These are phyloP conservation scores for Cercis canadensis DNA, from an alignment of 306 rosid genomes.

Conservation along the genomic window DNA sequence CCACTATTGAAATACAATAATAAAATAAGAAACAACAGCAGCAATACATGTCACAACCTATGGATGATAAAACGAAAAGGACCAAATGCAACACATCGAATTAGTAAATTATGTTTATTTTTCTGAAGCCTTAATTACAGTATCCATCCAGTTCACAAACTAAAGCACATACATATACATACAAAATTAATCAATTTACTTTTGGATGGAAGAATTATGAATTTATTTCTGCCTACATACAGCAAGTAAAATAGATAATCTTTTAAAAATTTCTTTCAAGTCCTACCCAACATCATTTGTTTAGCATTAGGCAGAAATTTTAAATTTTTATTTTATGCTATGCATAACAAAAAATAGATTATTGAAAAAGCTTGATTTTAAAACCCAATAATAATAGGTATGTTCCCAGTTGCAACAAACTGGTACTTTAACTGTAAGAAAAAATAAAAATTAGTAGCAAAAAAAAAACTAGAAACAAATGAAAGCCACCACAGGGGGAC, in stretches of 20 bases:
- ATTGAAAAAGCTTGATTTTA: slow-evolving; percentile 3
- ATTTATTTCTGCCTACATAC: slow-evolving; percentile 14
- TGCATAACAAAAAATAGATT: neutral
- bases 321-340: too few relatives aligned
- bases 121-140: neutral
- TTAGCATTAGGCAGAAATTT: neutral
- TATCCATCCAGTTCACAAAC: slow-evolving; percentile 8
- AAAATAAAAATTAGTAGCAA: too few relatives aligned
- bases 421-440: slow-evolving; percentile 25
- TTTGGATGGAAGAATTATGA: slow-evolving; percentile 3
- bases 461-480: too few relatives aligned
- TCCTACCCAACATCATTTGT: slow-evolving; percentile 5
- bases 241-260: slow-evolving; percentile 18
- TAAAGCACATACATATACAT: slow-evolving; percentile 12
- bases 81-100: slow-evolving; percentile 18
- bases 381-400: slow-evolving; percentile 4
- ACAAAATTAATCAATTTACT: neutral
- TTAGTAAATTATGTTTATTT: neutral
- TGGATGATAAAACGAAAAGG: slow-evolving; percentile 11
- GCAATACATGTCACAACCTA: slow-evolving; percentile 20
- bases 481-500: slow-evolving; percentile 8
- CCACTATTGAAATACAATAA: slow-evolving; percentile 19
- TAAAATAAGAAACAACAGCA: neutral
- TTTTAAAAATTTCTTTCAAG: slow-evolving; percentile 4
- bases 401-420: slow-evolving; percentile 18